phyloP scores from a whole-genome alignment of 1,139 yeast genomes.

The Nakaseomyces uthaithaninus region DNA sequence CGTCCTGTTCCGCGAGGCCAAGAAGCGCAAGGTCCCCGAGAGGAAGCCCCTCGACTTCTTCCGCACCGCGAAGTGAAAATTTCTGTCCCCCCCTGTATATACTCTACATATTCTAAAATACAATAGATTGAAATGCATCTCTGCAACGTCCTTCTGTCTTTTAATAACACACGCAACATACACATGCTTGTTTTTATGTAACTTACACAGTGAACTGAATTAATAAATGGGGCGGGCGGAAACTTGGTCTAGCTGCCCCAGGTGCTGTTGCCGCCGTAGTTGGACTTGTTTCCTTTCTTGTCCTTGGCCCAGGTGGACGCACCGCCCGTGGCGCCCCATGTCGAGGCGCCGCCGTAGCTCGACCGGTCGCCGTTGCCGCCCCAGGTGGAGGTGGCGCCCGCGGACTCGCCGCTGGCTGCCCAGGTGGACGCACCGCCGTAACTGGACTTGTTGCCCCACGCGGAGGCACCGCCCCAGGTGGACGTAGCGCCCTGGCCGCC shows the following conservation, averaged over 20 bases:
- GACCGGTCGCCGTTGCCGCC: constrained; percentile 31
- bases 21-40: constrained; percentile 75
- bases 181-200: too few relatives aligned
- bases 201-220: too few relatives aligned
- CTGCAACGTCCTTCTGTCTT: too few relatives aligned
- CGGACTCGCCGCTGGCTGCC: constrained; percentile 29
- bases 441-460: constrained; percentile 36
- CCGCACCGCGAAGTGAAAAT: constrained; percentile 38
- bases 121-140: too few relatives aligned
- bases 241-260: neutral
- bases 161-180: too few relatives aligned
- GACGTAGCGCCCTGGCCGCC: constrained; percentile 35
- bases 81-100: neutral
- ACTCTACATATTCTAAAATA: neutral
- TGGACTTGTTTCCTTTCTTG: constrained; percentile 34
- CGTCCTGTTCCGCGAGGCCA: constrained; percentile 80
- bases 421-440: constrained; percentile 34
- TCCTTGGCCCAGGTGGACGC: constrained; percentile 25
- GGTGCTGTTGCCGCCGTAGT: constrained; percentile 31
- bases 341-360: constrained; percentile 31
- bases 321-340: constrained; percentile 30
- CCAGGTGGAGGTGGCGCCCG: constrained; percentile 31
- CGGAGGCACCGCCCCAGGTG: constrained; percentile 38
- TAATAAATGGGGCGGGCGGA: too few relatives aligned
- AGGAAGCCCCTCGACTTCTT: constrained; percentile 51